Evolutionary conservation across 1,139 yeast genomes (phyloP), one percentile per base, ranked within the genome.

Genomic region (Protomyces macrosporus): DNA sequence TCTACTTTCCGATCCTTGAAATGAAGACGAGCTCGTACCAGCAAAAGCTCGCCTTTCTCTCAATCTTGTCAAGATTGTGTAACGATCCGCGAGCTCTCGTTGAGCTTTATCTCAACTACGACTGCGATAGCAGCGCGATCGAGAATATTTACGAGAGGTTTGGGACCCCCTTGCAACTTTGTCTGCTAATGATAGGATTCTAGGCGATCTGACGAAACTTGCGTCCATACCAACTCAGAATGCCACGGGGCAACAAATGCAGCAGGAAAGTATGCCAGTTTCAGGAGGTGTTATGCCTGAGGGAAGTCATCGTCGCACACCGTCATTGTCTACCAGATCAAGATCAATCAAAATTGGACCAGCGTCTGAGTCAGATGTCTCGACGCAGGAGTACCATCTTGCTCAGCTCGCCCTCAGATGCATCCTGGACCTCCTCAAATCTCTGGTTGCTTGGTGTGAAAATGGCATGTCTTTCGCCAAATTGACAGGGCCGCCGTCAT

Each of bases 81-180:
- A 85, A 85, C 68, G 97, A 93, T 74, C 96, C 98, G 45, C 81
- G 96, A 68, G 87, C 95, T 45, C 79, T 95, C 66, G 90, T 95
- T 66, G 99, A 95, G 75, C 84, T 93, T 68, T 95, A 91, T 72
- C 81, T 95, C 71, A 95, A 95, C 74, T 95, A 93, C 74, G 99
- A 95, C 74, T 95, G 99, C 77, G 97, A 90, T 73, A 71, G 75
- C 12, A 81, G 87, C 16, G 78, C 83, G 5, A 83, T 87, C 81
- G 89, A 96, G 56, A 93, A 93, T 73, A 81, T 91, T 60, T 90
- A 93, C 74, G 98, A 95, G 75, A 81, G 62, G 62, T 52, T 9
- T 10, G 39, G 16, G 6, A 7, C 23, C 53, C n/a, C 12, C 48
- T 84, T 63, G 96, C 4, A 84, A 82, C 87, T 65, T 86, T 7